Conservation (phyloP, 805 yeast species). For the Danielia reshetovae region DNA sequence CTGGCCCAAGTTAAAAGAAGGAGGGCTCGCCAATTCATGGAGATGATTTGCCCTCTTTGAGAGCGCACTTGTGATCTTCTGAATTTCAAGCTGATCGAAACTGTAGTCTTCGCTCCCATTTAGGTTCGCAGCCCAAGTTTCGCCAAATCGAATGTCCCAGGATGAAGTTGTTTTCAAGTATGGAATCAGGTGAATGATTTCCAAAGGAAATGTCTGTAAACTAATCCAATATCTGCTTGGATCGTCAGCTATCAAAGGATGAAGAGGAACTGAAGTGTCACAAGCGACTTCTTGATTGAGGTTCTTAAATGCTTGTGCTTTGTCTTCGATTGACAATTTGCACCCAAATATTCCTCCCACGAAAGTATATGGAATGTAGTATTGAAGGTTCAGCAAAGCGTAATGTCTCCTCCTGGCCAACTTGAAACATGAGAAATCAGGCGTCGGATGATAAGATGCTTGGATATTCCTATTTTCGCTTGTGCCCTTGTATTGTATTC, state of each 20-base stretch:
- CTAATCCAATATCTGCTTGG: constrained; percentile 46
- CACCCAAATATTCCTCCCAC: constrained; percentile 65
- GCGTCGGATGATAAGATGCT: too few relatives aligned
- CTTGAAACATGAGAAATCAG: constrained; percentile 56
- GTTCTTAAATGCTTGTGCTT: too few relatives aligned
- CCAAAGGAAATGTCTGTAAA: constrained; percentile 15
- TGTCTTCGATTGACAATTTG: neutral
- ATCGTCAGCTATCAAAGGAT: constrained; percentile 60
- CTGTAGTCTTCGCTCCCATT: constrained; percentile 49
- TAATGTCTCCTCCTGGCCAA: constrained; percentile 54
- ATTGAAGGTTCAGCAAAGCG: constrained; percentile 39
- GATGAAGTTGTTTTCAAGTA: constrained; percentile 50
- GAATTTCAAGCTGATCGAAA: constrained; percentile 35
- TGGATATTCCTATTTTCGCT: too few relatives aligned
- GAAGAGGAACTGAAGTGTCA: constrained; percentile 38
- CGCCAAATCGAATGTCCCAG: constrained; percentile 31
- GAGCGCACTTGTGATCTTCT: constrained; percentile 24
- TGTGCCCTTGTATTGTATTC: too few relatives aligned
- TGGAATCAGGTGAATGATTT: constrained; percentile 49
- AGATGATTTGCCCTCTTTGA: constrained; percentile 7
- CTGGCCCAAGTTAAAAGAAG: neutral
- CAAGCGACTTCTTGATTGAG: too few relatives aligned
- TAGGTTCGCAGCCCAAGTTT: constrained; percentile 21
- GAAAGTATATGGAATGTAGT: constrained; percentile 53
- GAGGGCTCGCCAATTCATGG: constrained; percentile 3